Conservation (phyloP, 345 rosid genomes). For the Eutrema japonicum region DNA sequence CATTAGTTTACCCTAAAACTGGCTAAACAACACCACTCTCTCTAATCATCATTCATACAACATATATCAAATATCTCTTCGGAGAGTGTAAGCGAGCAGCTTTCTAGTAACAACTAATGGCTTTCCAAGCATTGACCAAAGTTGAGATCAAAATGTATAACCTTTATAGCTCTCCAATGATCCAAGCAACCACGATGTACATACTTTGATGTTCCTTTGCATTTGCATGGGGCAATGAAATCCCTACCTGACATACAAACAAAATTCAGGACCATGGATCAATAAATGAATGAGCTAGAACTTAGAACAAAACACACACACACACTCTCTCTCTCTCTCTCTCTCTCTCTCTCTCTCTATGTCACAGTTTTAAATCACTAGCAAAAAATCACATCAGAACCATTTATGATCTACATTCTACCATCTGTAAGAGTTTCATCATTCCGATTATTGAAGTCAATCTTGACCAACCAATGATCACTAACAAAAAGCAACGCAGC, state of each 20-base stretch:
- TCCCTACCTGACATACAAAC: slow-evolving; percentile 77
- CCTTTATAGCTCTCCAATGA: slow-evolving; percentile 98
- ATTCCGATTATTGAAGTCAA: not conserved
- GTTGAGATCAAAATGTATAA: slow-evolving; percentile 36
- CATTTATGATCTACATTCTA: not conserved
- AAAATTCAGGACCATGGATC: not conserved
- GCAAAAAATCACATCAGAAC: slow-evolving; percentile 9
- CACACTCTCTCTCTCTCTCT: no score
- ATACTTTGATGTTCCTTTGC: slow-evolving; percentile 97
- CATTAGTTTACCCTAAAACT: not conserved
- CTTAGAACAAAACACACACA: not conserved
- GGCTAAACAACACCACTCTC: not conserved
- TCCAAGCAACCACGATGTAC: slow-evolving; percentile 98
- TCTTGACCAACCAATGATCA: slow-evolving; percentile 22
- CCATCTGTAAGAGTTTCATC: not conserved
- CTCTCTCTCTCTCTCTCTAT: slow-evolving; percentile 1
- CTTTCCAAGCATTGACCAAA: slow-evolving; percentile 20
- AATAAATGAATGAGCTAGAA: slow-evolving; percentile 30
- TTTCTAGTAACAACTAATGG: slow-evolving; percentile 16
- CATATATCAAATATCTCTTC: not conserved
- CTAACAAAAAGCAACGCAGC: slow-evolving; percentile 12
- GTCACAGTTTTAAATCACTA: not conserved
- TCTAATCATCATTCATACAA: no score
- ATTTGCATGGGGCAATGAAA: slow-evolving; percentile 98
- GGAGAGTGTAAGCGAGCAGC: not conserved